Evolutionary conservation across 352 stramenopile genomes (phyloP).

Genomic region (Pythium phragmiticola): DNA sequence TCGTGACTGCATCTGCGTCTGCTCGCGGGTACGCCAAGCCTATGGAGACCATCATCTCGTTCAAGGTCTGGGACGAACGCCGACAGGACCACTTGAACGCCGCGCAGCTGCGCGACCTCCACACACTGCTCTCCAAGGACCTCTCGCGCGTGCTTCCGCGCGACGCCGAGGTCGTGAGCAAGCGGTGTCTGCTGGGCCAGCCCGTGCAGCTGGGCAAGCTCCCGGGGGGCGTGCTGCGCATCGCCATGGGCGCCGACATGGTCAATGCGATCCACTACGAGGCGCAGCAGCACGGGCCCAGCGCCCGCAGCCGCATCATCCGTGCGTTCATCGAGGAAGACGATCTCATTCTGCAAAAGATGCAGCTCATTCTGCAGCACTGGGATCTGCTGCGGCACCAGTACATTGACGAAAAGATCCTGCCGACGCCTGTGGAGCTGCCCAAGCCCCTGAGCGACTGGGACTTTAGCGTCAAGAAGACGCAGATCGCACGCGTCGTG

Average conservation of each 20-base stretch:
- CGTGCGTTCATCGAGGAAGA: slow-evolving; percentile 53
- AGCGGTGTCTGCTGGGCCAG: slow-evolving; percentile 74
- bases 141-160: slow-evolving; percentile 50
- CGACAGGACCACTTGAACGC: slow-evolving; percentile 42
- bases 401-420: slow-evolving; percentile 56
- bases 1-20: not conserved
- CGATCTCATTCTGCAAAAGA: slow-evolving; percentile 60
- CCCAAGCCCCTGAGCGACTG: slow-evolving; percentile 63
- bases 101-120: slow-evolving; percentile 54
- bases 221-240: slow-evolving; percentile 64
- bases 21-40: slow-evolving; percentile 22
- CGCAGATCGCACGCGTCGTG: slow-evolving; percentile 58
- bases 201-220: slow-evolving; percentile 77
- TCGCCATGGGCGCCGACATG: slow-evolving; percentile 87
- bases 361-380: slow-evolving; percentile 62
- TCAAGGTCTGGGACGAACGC: slow-evolving; percentile 61
- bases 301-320: slow-evolving; percentile 32
- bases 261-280: slow-evolving; percentile 61
- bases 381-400: slow-evolving; percentile 63
- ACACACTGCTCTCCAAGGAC: slow-evolving; percentile 72
- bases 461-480: slow-evolving; percentile 75
- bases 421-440: slow-evolving; percentile 35
- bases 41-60: slow-evolving; percentile 79
- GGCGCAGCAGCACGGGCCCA: slow-evolving; percentile 30
- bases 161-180: slow-evolving; percentile 38